These are phyloP conservation scores for Knufia fluminis DNA, from an alignment of 2,329 filamentous ascomycete genomes.

Conservation along the genomic window DNA sequence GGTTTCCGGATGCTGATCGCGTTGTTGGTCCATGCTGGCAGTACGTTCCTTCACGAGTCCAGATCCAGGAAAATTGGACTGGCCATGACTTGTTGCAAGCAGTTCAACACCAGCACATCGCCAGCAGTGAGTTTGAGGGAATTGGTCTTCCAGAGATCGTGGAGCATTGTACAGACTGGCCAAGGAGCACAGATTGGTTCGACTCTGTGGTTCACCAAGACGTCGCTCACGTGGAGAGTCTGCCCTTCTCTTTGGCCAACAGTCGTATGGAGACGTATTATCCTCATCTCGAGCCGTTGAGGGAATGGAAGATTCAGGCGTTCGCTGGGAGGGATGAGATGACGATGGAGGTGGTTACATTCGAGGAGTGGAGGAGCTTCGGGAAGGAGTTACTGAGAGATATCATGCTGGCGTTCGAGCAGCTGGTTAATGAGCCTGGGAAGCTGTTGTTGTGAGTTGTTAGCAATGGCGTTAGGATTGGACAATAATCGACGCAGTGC, in stretches of 20 bases:
- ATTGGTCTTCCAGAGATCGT: constrained; percentile 48
- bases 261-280: constrained; percentile 50
- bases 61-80: constrained; percentile 44
- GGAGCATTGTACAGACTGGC: constrained; percentile 39
- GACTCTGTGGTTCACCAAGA: constrained; percentile 52
- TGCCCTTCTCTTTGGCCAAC: constrained; percentile 27
- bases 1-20: constrained; percentile 45
- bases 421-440: constrained; percentile 28
- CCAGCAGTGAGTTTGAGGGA: constrained; percentile 46
- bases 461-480: too few species aligned
- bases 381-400: constrained; percentile 45
- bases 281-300: constrained; percentile 47
- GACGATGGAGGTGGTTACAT: constrained; percentile 52
- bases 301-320: constrained; percentile 53
- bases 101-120: constrained; percentile 50
- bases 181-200: constrained; percentile 36
- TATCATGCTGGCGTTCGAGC: constrained; percentile 35
- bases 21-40: constrained; percentile 60
- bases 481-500: too few species aligned
- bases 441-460: background rate
- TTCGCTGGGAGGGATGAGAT: constrained; percentile 46
- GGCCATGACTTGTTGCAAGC: constrained; percentile 44
- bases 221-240: constrained; percentile 51
- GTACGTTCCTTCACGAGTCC: constrained; percentile 55
- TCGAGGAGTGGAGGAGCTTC: constrained; percentile 46